These are phyloP conservation scores for Saccharomycopsis amapae DNA, from an alignment of 805 yeast species.

Conservation along the genomic window DNA sequence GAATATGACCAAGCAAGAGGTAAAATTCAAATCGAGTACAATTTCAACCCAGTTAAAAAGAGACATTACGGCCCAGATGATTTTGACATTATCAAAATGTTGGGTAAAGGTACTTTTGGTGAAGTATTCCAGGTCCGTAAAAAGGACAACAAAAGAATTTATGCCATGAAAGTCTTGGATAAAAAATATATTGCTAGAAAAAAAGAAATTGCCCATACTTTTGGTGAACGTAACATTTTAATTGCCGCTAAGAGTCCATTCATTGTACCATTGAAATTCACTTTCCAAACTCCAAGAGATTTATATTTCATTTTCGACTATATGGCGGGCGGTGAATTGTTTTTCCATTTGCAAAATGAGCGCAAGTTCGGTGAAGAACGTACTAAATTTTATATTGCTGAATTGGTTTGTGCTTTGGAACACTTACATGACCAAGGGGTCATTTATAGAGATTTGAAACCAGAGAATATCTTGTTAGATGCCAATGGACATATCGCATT, in stretches of 20 bases:
- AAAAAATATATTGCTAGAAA: constrained; percentile 93
- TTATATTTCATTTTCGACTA: constrained; percentile 91
- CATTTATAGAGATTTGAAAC: constrained; percentile 94
- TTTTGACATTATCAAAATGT: constrained; percentile 80
- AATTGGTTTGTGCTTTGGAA: constrained; percentile 85
- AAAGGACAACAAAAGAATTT: constrained; percentile 80
- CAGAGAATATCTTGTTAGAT: constrained; percentile 90
- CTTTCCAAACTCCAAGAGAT: constrained; percentile 93
- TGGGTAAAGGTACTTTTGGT: constrained; percentile 97
- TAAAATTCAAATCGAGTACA: constrained; percentile 66
- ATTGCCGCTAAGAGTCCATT: constrained; percentile 93
- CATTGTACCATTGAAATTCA: constrained; percentile 90
- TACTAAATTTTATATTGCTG: constrained; percentile 96
- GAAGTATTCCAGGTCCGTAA: constrained; percentile 95
- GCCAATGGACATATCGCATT: constrained; percentile 96
- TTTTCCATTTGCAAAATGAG: constrained; percentile 95
- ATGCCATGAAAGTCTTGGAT: constrained; percentile 95
- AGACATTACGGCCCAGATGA: constrained; percentile 89
- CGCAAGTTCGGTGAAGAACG: constrained; percentile 90
- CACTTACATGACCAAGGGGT: constrained; percentile 93
- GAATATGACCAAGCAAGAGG: constrained; percentile 76
- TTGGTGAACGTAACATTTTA: constrained; percentile 91
- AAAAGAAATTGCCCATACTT: constrained; percentile 96
- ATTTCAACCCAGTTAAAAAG: constrained; percentile 57
- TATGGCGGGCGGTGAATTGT: constrained; percentile 97